Base-by-base conservation (phyloP, 1,284 basidiomycete genomes). In the Naganishia sp. region DNA sequence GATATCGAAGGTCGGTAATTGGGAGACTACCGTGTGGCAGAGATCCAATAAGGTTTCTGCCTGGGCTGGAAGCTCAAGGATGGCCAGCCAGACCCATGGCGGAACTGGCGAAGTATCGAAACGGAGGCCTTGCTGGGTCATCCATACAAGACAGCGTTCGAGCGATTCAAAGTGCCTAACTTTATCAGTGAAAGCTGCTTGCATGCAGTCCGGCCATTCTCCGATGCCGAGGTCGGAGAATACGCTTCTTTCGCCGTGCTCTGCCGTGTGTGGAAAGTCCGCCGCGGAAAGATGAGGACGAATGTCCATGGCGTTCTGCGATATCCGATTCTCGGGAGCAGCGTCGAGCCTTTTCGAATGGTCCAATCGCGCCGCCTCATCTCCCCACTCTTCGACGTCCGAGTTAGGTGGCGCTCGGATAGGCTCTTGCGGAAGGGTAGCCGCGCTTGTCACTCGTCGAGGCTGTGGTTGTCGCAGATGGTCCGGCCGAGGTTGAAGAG, bases 131-230 rank as follows among this genome's bases (percentile, higher is more conserved):
- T 61, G 59, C 42, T 61, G 59, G 11, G 59, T 61, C 23, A 61
- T 61, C 59, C 59, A 61, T 28, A 61, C 59, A 10, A 61, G 59
- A 42, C 59, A 61, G 48, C 59, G 59, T 36, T 61, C 59, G 15
- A 61, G 59, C 36, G 59, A 52, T 15, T 61, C 59, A 25, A 61
- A 61, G 9, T 61, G 39, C 25, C 15, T 11, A n/a, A 61, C 42
- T 16, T 36, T 28, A 11, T 61, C 49, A 21, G 36, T 28, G 18
- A 61, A 61, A 13, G 10, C 13, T 9, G n/a, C 21, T 52, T 42
- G 46, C n/a, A 39, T 16, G 16, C 39, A 6, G 13, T 39, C 33
- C 15, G 57, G 16, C 57, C 57, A 61, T 18, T 52, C n/a, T 6
- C 42, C 11, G 9, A 61, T 9, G n/a, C 49, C 56, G 15, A 25